Evolutionary conservation across 352 stramenopile genomes (phyloP).

Genomic region (Thalassiosira mediterranea): DNA sequence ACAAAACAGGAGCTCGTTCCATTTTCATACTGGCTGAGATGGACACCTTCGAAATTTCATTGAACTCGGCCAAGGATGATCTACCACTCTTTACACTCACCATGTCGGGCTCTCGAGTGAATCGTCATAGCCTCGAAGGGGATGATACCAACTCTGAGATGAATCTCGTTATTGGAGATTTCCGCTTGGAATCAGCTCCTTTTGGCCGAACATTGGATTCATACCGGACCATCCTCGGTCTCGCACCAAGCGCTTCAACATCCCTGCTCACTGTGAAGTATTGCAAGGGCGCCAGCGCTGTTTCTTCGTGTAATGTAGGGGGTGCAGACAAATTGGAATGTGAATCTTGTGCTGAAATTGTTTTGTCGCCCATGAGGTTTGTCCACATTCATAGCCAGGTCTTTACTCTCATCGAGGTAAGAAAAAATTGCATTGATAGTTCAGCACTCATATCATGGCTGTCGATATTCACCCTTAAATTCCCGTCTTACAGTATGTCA

Average conservation of each 20-base stretch:
- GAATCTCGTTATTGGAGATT: conserved; percentile 73
- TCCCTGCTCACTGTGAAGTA: conserved; percentile 82
- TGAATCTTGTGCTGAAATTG: conserved; percentile 71
- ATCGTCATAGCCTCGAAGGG: conserved; percentile 50
- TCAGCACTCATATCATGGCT: too few relatives aligned
- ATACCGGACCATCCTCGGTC: conserved; percentile 79
- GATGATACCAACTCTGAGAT: conserved; percentile 58
- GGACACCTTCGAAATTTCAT: conserved; percentile 73
- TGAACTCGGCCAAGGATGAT: conserved; percentile 82
- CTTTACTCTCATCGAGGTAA: conserved; percentile 69
- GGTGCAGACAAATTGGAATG: conserved; percentile 58
- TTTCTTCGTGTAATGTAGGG: conserved; percentile 52
- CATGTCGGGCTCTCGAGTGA: conserved; percentile 69
- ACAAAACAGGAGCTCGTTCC: conserved; percentile 25
- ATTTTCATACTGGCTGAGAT: conserved; percentile 76
- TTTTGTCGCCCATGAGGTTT: conserved; percentile 80
- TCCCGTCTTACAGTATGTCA: conserved; percentile 54
- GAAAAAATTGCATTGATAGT: too few relatives aligned
- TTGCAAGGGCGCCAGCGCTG: conserved; percentile 57
- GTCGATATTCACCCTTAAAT: too few relatives aligned
- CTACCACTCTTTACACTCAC: conserved; percentile 80
- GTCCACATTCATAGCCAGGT: conserved; percentile 81
- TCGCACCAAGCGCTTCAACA: conserved; percentile 63
- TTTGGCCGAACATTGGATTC: conserved; percentile 50
- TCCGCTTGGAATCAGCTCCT: conserved; percentile 63